Conservation (phyloP, 1,139 yeast genomes). For the Taphrina wiesneri region DNA sequence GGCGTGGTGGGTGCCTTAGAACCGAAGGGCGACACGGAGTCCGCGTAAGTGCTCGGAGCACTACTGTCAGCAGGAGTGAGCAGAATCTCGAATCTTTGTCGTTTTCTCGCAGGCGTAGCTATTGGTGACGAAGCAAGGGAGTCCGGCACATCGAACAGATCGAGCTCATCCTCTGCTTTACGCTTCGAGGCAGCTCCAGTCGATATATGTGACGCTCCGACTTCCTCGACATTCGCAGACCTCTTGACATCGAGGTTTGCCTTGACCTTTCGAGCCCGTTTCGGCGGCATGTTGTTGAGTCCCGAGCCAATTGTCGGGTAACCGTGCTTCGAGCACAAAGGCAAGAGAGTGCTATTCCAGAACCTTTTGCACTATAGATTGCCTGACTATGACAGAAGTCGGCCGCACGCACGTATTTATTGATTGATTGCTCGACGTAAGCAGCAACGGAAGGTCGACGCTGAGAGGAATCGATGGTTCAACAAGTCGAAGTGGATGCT, state of each 20-base stretch:
- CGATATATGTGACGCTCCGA: background rate
- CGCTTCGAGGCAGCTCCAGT: background rate
- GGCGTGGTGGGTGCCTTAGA: constrained; percentile 7
- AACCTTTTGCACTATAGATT: too few species aligned
- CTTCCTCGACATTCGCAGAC: background rate
- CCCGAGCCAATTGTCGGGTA: background rate
- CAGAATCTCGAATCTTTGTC: background rate
- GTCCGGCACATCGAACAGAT: constrained; percentile 9
- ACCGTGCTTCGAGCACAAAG: background rate
- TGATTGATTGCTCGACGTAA: background rate
- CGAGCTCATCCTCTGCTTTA: constrained; percentile 7
- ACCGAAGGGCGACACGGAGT: background rate
- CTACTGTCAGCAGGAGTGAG: constrained; percentile 8
- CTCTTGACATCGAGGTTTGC: background rate
- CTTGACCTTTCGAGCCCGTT: background rate
- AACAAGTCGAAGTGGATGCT: background rate
- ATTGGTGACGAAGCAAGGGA: constrained; percentile 2
- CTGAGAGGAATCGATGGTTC: too few species aligned
- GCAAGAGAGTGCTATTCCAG: background rate
- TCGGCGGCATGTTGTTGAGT: background rate
- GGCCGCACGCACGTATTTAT: too few species aligned
- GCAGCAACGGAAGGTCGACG: too few species aligned
- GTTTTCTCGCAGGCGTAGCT: constrained; percentile 12
- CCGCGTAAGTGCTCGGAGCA: background rate
- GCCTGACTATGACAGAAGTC: too few species aligned